A percentile compares a stretch with the other conserved stretches of the same genome.
Conservation (phyloP, 108 stramenopile species). For the Nannochloropsis oceanica region DNA sequence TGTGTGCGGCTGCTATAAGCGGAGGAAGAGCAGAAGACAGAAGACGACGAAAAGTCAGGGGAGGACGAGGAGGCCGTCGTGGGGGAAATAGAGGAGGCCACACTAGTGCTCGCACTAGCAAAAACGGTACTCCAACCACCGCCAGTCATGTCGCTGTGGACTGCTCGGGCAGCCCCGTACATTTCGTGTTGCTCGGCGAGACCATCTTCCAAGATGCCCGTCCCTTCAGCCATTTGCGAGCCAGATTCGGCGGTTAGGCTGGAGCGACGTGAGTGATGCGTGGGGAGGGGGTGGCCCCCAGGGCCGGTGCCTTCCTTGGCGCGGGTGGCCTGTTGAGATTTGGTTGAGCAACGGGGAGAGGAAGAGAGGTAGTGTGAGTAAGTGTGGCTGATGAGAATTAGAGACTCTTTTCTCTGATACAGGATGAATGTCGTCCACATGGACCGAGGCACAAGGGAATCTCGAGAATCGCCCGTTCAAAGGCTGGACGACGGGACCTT, state of each 20-base stretch:
- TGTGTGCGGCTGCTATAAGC: not conserved
- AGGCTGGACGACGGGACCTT: no score
- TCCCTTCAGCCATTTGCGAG: not conserved
- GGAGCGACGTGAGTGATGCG: not conserved
- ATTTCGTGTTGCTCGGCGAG: not conserved
- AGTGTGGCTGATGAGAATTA: not conserved
- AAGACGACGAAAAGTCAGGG: no score
- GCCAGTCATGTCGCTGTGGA: no score
- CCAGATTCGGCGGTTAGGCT: not conserved
- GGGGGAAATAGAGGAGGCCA: not conserved
- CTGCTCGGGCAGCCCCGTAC: no score
- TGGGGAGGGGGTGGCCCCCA: not conserved
- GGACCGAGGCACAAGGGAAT: no score
- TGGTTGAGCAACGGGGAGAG: not conserved
- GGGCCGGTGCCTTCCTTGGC: not conserved
- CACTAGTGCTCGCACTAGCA: no score
- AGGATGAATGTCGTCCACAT: no score
- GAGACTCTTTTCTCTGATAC: no score
- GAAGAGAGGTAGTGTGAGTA: not conserved
- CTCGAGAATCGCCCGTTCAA: no score
- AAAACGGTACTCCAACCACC: no score
- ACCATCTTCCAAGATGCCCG: not conserved
- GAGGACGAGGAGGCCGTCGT: not conserved
- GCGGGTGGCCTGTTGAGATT: not conserved
- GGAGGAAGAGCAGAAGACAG: not conserved